phyloP scores from a whole-genome alignment of 108 stramenopile genomes.

The Conticribra weissflogii region DNA sequence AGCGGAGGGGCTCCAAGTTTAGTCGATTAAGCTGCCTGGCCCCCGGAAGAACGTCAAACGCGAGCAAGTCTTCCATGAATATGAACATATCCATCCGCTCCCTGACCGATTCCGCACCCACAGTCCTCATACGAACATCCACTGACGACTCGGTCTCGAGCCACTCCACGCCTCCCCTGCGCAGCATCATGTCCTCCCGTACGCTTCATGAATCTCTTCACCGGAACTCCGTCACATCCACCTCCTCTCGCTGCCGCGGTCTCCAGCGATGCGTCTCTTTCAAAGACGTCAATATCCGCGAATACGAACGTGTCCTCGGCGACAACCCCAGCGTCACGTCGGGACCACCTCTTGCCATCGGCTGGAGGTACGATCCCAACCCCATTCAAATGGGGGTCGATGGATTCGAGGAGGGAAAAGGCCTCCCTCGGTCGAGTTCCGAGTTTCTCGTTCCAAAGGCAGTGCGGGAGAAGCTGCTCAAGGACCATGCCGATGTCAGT shows the following conservation, averaged over 20 bases:
- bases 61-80: background rate
- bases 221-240: too few species aligned
- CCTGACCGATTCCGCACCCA: conserved; percentile 31
- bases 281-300: conserved; percentile 61
- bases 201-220: conserved; percentile 49
- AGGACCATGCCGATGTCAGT: conserved; percentile 60
- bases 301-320: conserved; percentile 76
- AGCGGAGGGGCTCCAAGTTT: too few species aligned
- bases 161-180: too few species aligned
- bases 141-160: conserved; percentile 9
- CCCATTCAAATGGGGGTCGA: conserved; percentile 51
- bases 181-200: conserved; percentile 41
- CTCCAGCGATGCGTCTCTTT: conserved; percentile 41
- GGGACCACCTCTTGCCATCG: conserved; percentile 61
- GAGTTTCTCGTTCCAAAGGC: conserved; percentile 61
- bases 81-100: background rate
- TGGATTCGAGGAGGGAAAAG: conserved; percentile 53
- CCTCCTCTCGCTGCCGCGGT: too few species aligned
- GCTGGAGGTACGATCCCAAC: conserved; percentile 41
- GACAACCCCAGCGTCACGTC: conserved; percentile 76
- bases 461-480: conserved; percentile 62
- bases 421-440: conserved; percentile 30
- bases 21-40: too few species aligned
- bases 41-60: background rate
- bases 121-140: conserved; percentile 33